phyloP scores from a whole-genome alignment of 768 basidiomycete genomes.

The Naematelia encephala region DNA sequence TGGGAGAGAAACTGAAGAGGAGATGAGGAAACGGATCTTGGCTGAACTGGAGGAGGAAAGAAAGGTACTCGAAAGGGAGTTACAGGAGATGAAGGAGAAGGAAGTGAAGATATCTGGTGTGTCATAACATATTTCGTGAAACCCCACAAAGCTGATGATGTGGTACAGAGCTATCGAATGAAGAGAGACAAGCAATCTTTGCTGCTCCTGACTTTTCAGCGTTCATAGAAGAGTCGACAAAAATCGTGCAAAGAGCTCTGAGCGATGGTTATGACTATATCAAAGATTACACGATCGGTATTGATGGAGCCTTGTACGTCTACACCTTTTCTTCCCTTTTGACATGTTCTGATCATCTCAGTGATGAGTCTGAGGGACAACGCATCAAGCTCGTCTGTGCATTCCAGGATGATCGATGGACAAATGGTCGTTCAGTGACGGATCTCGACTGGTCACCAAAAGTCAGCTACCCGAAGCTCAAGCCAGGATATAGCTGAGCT shows the following conservation, averaged over 20 bases:
- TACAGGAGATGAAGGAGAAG: constrained; percentile 51
- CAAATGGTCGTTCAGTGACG: constrained; percentile 90
- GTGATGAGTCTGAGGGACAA: constrained; percentile 85
- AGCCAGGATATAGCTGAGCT: neutral
- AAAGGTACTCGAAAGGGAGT: constrained; percentile 76
- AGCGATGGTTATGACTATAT: constrained; percentile 97
- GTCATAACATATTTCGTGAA: constrained; percentile 56
- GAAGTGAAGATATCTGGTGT: constrained; percentile 33
- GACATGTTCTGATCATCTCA: constrained; percentile 41
- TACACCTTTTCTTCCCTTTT: neutral
- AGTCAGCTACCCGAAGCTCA: constrained; percentile 53
- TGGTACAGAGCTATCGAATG: constrained; percentile 72
- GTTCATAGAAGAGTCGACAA: constrained; percentile 90
- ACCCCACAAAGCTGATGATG: neutral
- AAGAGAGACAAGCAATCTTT: constrained; percentile 76
- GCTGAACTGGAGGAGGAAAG: constrained; percentile 78
- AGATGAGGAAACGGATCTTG: constrained; percentile 71
- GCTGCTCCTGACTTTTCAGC: constrained; percentile 86
- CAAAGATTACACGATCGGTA: constrained; percentile 87
- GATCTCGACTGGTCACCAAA: constrained; percentile 98
- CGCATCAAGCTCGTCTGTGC: constrained; percentile 90
- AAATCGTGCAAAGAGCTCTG: constrained; percentile 89
- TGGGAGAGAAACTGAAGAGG: constrained; percentile 60
- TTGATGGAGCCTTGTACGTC: constrained; percentile 76
- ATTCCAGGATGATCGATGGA: constrained; percentile 86